These are phyloP conservation scores for Arabidopsis arenosa DNA, from an alignment of 345 rosid genomes.

Conservation along the genomic window DNA sequence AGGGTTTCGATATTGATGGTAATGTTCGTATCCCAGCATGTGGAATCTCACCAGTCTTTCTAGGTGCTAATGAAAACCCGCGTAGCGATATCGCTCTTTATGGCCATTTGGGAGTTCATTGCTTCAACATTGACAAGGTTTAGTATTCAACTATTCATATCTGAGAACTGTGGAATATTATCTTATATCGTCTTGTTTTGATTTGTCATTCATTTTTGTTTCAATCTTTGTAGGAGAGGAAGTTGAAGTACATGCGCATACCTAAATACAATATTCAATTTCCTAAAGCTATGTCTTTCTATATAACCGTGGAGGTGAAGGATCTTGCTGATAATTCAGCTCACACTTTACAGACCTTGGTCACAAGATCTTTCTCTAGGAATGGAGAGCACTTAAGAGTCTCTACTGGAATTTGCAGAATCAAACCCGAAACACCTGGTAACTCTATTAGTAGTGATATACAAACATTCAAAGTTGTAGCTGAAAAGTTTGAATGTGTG, in stretches of 20 bases:
- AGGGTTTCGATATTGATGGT: slow-evolving; percentile 22
- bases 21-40: background rate
- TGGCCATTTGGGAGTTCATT: slow-evolving; percentile 19
- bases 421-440: slow-evolving; percentile 13
- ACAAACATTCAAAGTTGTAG: no score
- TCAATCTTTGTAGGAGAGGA: background rate
- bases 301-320: slow-evolving; percentile 17
- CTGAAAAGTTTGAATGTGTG: background rate
- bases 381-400: background rate
- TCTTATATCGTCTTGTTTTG: no score
- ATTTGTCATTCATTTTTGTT: background rate
- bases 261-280: background rate
- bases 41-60: background rate
- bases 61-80: background rate
- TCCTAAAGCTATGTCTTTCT: background rate
- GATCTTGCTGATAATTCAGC: slow-evolving; percentile 4
- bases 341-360: slow-evolving; percentile 1
- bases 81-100: background rate
- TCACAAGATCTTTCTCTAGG: no score
- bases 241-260: background rate
- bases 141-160: no score
- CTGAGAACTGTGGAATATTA: background rate
- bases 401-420: background rate
- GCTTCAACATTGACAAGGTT: slow-evolving; percentile 20
- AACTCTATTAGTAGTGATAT: background rate